A percentile compares a stretch with the other conserved stretches of the same genome.
Conservation (phyloP, 441 rosid species). For the Syzygium syzygioides region DNA sequence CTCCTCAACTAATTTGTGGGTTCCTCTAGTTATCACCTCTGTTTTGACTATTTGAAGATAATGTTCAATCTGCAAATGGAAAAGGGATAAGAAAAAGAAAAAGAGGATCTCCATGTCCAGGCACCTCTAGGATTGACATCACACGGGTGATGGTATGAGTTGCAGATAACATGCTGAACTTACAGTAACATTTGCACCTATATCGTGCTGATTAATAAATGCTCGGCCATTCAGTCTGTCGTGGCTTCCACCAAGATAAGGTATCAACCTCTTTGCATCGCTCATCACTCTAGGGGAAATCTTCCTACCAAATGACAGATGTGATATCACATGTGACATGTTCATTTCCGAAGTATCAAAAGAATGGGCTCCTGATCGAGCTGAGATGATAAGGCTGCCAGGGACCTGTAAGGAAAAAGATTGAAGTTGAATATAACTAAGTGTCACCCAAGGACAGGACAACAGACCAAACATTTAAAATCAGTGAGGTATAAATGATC, state of each 20-base stretch:
- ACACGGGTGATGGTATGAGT: not conserved
- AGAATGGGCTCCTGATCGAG: constrained; percentile 87
- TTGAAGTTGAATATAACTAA: not conserved
- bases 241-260: constrained; percentile 80
- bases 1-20: constrained; percentile 56
- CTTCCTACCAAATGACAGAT: constrained; percentile 80
- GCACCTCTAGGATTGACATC: not conserved
- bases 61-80: constrained; percentile 79
- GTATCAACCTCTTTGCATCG: constrained; percentile 62
- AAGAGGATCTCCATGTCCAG: not conserved
- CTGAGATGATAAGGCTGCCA: constrained; percentile 84
- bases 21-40: constrained; percentile 56
- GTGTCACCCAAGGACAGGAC: not conserved
- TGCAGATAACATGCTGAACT: constrained; percentile 20
- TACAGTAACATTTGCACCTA: constrained; percentile 96
- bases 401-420: constrained; percentile 64
- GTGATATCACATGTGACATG: constrained; percentile 87
- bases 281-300: constrained; percentile 49
- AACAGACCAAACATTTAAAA: not conserved
- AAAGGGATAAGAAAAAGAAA: not conserved
- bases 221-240: constrained; percentile 74
- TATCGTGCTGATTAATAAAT: constrained; percentile 66
- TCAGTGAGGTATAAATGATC: not conserved
- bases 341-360: constrained; percentile 90
- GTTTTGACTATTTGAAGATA: constrained; percentile 96